Percentiles rank a stretch among this genome's conserved stretches.
These are phyloP conservation scores for Gossypium schwendimanii DNA, from an alignment of 441 rosid genomes.

Conservation along the genomic window DNA sequence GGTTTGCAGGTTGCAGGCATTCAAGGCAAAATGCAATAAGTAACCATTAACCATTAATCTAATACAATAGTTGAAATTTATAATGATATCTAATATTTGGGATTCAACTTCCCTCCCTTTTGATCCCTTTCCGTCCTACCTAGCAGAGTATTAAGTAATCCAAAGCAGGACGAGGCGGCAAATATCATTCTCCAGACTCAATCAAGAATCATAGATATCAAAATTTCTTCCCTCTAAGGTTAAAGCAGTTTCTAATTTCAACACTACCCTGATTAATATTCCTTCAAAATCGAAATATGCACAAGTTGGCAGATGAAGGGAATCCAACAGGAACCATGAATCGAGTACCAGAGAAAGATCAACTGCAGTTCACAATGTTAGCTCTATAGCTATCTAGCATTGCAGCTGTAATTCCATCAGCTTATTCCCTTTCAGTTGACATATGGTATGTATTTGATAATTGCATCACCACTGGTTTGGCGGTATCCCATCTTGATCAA, in stretches of 20 bases:
- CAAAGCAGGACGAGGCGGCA: neutral
- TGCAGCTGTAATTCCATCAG: neutral
- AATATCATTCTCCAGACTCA: neutral
- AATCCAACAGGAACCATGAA: conserved; percentile 7
- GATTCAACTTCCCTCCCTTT: neutral
- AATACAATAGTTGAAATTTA: neutral
- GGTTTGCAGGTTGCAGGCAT: neutral
- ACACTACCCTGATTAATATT: neutral
- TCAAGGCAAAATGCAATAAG: neutral
- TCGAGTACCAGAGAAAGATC: neutral
- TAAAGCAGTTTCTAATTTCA: neutral
- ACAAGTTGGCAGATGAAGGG: conserved; percentile 4
- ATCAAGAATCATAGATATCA: neutral
- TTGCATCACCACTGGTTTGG: neutral
- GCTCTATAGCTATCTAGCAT: neutral
- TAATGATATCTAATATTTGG: neutral
- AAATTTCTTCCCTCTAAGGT: neutral
- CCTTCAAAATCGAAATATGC: neutral
- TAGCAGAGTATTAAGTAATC: neutral
- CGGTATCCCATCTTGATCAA: neutral
- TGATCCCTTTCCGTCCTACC: neutral
- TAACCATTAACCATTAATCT: neutral
- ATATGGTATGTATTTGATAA: neutral
- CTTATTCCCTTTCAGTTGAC: neutral
- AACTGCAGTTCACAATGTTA: neutral